Conservation (phyloP, 176 grass and related monocot genomes). For the Oryza glumipatula region DNA sequence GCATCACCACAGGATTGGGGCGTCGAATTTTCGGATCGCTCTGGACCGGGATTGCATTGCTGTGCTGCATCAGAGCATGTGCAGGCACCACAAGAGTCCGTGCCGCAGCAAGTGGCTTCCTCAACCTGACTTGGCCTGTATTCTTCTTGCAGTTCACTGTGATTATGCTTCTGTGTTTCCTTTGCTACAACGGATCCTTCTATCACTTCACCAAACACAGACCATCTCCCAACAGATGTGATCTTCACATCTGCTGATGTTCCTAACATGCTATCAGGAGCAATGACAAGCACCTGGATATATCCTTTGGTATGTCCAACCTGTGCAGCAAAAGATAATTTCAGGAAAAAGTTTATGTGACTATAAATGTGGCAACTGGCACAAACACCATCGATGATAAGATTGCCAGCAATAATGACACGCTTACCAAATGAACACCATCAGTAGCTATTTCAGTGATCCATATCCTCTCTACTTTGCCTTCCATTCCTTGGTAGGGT, state of each 20-base stretch:
- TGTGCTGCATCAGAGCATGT: constrained; percentile 48
- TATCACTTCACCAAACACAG: constrained; percentile 78
- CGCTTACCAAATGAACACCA: constrained; percentile 81
- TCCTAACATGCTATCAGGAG: constrained; percentile 77
- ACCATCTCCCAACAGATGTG: constrained; percentile 85
- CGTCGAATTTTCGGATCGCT: neutral
- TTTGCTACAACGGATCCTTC: constrained; percentile 47
- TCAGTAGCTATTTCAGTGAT: constrained; percentile 87
- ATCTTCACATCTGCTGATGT: constrained; percentile 74
- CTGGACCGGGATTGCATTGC: constrained; percentile 5
- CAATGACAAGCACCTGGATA: constrained; percentile 91
- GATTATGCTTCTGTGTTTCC: constrained; percentile 21
- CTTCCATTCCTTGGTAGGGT: constrained; percentile 90
- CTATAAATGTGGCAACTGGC: constrained; percentile 7
- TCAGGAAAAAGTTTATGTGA: constrained; percentile 11
- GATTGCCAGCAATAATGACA: neutral
- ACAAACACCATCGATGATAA: constrained; percentile 8
- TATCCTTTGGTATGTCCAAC: constrained; percentile 96
- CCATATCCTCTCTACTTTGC: constrained; percentile 75
- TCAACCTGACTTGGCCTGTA: constrained; percentile 20
- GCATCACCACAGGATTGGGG: neutral
- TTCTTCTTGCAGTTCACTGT: constrained; percentile 24
- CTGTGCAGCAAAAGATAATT: constrained; percentile 46
- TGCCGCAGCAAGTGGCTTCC: constrained; percentile 38
- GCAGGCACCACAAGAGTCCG: constrained; percentile 45